Percentiles rank a stretch among this genome's conserved stretches.
phyloP scores from a whole-genome alignment of 2,329 filamentous ascomycete genomes.

The Domatiomyces globalis region DNA sequence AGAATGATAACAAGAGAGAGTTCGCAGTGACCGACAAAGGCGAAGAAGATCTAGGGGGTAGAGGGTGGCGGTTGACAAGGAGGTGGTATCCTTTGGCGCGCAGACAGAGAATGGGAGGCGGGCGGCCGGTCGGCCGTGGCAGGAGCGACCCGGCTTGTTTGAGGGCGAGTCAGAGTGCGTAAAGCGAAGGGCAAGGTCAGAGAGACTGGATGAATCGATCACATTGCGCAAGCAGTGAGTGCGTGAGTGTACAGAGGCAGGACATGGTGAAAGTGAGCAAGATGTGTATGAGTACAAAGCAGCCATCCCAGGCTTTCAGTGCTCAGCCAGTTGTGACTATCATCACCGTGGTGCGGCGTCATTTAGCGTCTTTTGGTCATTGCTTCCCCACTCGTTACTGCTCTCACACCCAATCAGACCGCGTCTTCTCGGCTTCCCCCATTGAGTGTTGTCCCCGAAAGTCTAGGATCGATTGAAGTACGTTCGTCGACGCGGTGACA shows the following conservation, averaged over 20 bases:
- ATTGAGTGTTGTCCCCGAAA: not conserved
- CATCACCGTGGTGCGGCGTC: not conserved
- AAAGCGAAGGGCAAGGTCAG: not conserved
- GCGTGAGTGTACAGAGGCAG: not conserved
- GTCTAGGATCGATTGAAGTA: not conserved
- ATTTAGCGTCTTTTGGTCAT: not conserved
- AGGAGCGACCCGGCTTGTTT: not conserved
- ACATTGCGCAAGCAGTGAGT: not conserved
- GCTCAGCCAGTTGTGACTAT: not conserved
- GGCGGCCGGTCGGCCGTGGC: not conserved
- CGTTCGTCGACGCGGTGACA: not conserved
- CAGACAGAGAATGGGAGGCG: not conserved
- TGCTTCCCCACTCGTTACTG: not conserved
- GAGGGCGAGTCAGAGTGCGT: not conserved
- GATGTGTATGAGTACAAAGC: not conserved
- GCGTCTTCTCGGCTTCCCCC: not conserved
- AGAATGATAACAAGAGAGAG: not conserved
- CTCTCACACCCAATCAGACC: not conserved
- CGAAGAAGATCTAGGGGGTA: not conserved
- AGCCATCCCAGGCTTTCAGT: not conserved
- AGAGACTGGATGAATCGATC: not conserved
- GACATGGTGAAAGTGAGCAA: not conserved
- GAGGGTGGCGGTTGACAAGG: not conserved
- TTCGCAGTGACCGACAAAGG: not conserved
- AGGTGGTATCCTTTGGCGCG: not conserved